Percentiles rank a stretch among this genome's conserved stretches.
phyloP scores from a whole-genome alignment of 2,329 filamentous ascomycete genomes.

The Torrubiellomyces zombiae region DNA sequence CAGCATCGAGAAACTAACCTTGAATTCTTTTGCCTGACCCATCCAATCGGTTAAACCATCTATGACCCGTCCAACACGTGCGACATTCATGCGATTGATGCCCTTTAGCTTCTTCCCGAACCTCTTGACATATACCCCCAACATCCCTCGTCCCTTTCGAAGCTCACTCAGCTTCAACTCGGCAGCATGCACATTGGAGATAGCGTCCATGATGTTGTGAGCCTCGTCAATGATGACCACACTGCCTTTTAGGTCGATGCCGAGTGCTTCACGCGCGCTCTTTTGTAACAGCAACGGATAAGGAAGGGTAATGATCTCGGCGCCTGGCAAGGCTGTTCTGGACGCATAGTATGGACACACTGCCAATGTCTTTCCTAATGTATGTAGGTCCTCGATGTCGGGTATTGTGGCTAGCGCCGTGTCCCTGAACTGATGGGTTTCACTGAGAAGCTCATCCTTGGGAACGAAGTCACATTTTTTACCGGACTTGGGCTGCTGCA shows the following conservation, averaged over 20 bases:
- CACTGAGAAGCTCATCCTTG: conserved; percentile 53
- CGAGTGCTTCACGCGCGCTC: conserved; percentile 71
- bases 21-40: conserved; percentile 29
- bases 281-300: conserved; percentile 83
- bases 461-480: conserved; percentile 63
- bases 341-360: conserved; percentile 97
- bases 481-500: conserved; percentile 51
- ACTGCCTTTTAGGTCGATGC: conserved; percentile 71
- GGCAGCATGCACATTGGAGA: conserved; percentile 71
- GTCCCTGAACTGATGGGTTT: conserved; percentile 71
- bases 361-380: conserved; percentile 58
- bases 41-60: conserved; percentile 62
- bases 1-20: conserved; percentile 14
- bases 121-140: conserved; percentile 68
- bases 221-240: conserved; percentile 95
- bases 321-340: conserved; percentile 60
- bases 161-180: conserved; percentile 60
- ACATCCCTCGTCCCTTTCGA: conserved; percentile 52
- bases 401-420: conserved; percentile 67
- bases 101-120: conserved; percentile 83
- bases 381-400: conserved; percentile 82
- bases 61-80: conserved; percentile 69
- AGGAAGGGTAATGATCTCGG: conserved; percentile 82
- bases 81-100: conserved; percentile 79
- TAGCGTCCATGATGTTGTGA: conserved; percentile 93